Evolutionary conservation across 2,329 filamentous ascomycete genomes (phyloP), one percentile per base, ranked within the genome.

Genomic region (Fusarium domesticum): DNA sequence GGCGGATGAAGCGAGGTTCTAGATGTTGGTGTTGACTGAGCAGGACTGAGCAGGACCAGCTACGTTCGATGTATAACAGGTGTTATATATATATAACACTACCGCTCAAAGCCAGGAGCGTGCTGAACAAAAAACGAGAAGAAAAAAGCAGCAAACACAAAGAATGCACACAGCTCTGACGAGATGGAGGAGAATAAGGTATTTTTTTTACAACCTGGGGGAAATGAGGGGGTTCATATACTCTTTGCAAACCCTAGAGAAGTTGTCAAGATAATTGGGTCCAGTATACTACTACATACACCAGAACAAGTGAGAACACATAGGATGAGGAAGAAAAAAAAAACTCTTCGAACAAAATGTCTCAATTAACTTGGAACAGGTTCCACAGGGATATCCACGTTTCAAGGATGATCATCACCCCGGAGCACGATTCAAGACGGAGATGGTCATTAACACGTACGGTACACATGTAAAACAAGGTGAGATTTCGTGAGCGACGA

Each of bases 221-320:
- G n/a, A n/a, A n/a, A n/a, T n/a, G n/a, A n/a, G n/a, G n/a, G n/a
- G n/a, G n/a, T n/a, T n/a, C n/a, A n/a, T n/a, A n/a, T n/a, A n/a
- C n/a, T n/a, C n/a, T n/a, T 16, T 31, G 51, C 51, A 54, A 50
- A 44, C 41, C 51, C 41, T 50, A 44, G 51, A 53, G 51, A 32
- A 23, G 32, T 17, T 30, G 18, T 18, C 20, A 14, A 37, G 23
- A 37, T 37, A 8, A 16, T 8, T 4, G 23, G n/a, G 3, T 8
- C 16, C n/a, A 14, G 38, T 54, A 57, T 57, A 58, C 38, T 38
- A 28, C 31, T 23, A 33, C 32, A 35, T 32, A 5, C 20, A 20
- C 12, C 18, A 25, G 23, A 32, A 7, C 20, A n/a, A n/a, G n/a
- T n/a, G n/a, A n/a, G n/a, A n/a, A n/a, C n/a, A n/a, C 11, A n/a